Evolutionary conservation across 129 eudicot genomes (phyloP), one percentile per base, ranked within the genome.

Genomic region (Helianthus tuberosus): DNA sequence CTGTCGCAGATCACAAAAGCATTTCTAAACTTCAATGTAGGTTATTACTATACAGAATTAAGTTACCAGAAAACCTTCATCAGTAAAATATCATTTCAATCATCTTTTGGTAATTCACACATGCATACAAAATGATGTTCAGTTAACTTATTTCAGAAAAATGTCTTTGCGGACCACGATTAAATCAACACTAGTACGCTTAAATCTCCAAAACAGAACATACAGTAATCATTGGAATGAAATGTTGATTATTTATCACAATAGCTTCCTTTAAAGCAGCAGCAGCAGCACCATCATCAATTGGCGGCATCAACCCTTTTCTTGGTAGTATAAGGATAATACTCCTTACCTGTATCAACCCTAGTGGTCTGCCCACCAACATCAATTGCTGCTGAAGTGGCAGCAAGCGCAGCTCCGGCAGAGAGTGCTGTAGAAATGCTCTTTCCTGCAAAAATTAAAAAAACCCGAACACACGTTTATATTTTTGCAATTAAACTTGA

Each of bases 391-490:
- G 96, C 74, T 9, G 97, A 90, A 55, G 96, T 88, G 23, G 81
- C 84, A 52, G 98, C 98, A 80, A 94, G 84, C 59, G 96, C 97
- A 14, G 97, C 93, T 77, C 98, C 98, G 23, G 98, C 97, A 62
- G 96, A 88, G n/a, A 94, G 43, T 49, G 89, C 98, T 8, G 96
- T 77, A 14, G 88, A n/a, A 43, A 94, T 86, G 81, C 93, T 90
- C 88, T 75, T 94, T 11, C 88, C 98, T 94, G 81, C 29, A 75
- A 48, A 67, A 50, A 62, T 20, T 20, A 64, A 15, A 27, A 27
- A 27, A 27, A 27, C 29, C 14, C 11, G 1, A 48, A 20, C 41
- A 76, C 3, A 5, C 7, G 58, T 67, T 4, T 36, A 13, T 60
- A 6, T 44, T 7, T 29, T 4, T 8, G 4, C 20, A 9, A 27